A percentile compares a stretch with the other conserved stretches of the same genome.
phyloP scores from a whole-genome alignment of 1,139 yeast species.

The Yamadazyma dushanensis region DNA sequence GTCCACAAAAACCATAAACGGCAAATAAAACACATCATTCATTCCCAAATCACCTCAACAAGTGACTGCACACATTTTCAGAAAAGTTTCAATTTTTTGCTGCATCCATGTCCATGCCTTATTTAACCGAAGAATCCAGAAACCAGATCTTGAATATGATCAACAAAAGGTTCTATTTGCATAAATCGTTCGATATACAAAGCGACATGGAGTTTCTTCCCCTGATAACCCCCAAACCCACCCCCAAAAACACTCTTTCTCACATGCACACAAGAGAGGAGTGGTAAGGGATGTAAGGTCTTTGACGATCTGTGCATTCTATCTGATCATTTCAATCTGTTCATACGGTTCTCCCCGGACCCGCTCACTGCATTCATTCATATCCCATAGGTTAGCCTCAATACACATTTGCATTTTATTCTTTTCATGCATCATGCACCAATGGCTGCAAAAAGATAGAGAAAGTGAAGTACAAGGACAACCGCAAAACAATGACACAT shows the following conservation, averaged over 20 bases:
- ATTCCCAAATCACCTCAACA: too few species aligned
- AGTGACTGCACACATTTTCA: too few species aligned
- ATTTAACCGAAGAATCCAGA: conserved; percentile 9
- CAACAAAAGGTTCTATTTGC: conserved; percentile 55
- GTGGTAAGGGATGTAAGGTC: background rate
- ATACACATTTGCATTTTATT: background rate
- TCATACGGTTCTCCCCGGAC: too few species aligned
- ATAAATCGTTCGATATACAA: conserved; percentile 67
- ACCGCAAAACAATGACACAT: too few species aligned
- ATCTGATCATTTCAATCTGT: too few species aligned
- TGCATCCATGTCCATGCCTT: conserved; percentile 6
- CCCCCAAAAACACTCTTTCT: background rate
- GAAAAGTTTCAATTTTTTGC: too few species aligned
- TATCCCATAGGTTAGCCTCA: too few species aligned
- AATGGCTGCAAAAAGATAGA: conserved; percentile 1
- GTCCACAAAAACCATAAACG: too few species aligned
- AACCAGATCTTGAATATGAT: conserved; percentile 26
- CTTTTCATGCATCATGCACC: too few species aligned
- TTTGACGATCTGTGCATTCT: background rate
- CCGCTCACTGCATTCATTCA: too few species aligned
- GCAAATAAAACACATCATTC: background rate
- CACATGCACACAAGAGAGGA: conserved; percentile 1
- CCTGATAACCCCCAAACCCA: conserved; percentile 21
- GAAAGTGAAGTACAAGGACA: too few species aligned
- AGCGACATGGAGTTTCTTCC: conserved; percentile 77